Conservation (phyloP, 225 moss, liverwort and hornwort species). For the Marchantia paleacea region DNA sequence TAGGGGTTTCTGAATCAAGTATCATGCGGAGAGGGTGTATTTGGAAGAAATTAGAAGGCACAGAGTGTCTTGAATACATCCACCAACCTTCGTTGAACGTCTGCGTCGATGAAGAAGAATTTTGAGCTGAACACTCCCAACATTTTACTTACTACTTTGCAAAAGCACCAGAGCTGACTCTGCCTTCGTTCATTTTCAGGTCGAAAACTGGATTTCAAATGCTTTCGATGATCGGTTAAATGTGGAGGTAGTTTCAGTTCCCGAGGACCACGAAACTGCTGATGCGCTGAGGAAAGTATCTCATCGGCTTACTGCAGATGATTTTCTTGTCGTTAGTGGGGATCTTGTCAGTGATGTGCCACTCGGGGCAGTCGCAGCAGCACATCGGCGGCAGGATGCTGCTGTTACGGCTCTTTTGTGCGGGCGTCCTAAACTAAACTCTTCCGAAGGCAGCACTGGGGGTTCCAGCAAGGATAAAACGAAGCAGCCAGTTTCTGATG, state of each 20-base stretch:
- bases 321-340: conserved; percentile 87
- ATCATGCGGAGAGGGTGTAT: background rate
- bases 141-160: too few relatives aligned
- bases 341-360: conserved; percentile 87
- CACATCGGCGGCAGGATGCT: conserved; percentile 83
- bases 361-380: conserved; percentile 79
- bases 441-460: conserved; percentile 59
- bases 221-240: conserved; percentile 77
- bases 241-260: conserved; percentile 77
- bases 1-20: background rate
- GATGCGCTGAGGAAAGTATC: conserved; percentile 79
- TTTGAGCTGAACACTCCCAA: background rate
- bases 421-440: conserved; percentile 55
- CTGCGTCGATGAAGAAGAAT: background rate
- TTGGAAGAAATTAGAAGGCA: background rate
- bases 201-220: conserved; percentile 80
- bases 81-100: background rate
- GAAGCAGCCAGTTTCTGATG: conserved; percentile 67
- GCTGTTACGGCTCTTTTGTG: conserved; percentile 80
- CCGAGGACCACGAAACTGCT: conserved; percentile 82
- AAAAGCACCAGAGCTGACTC: background rate
- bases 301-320: conserved; percentile 86
- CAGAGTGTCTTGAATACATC: background rate
- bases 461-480: conserved; percentile 60
- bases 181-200: conserved; percentile 23